Conservation (phyloP, 306 rosid genomes). For the Rubus idaeus region DNA sequence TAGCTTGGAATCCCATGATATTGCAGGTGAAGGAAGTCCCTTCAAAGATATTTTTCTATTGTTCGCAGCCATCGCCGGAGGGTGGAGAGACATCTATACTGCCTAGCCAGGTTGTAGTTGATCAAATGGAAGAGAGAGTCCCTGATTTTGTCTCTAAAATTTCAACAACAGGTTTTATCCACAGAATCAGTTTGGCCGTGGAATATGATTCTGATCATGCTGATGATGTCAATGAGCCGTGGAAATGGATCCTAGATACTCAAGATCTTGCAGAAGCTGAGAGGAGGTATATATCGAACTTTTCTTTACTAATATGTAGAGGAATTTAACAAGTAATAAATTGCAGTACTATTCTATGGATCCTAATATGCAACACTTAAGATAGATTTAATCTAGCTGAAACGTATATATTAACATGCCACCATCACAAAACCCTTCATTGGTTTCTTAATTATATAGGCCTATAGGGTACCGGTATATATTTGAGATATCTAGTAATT, state of each 20-base stretch:
- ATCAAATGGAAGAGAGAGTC: not conserved
- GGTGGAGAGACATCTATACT: not conserved
- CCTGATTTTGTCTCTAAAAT: not conserved
- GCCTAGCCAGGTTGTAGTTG: not conserved
- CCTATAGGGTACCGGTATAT: too few relatives aligned
- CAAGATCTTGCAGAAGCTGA: not conserved
- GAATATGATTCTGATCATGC: not conserved
- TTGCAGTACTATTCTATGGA: not conserved
- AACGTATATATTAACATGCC: too few relatives aligned
- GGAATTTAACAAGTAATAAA: not conserved
- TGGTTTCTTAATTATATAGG: not conserved
- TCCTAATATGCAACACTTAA: too few relatives aligned
- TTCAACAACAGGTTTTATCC: not conserved
- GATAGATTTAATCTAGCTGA: too few relatives aligned
- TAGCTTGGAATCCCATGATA: too few relatives aligned
- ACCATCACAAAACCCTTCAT: not conserved
- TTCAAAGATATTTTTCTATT: not conserved
- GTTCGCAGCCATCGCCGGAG: not conserved
- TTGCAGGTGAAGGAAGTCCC: not conserved
- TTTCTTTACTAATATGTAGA: not conserved
- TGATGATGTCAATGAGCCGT: not conserved
- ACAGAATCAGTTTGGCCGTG: not conserved
- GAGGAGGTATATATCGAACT: not conserved
- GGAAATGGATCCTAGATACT: not conserved
- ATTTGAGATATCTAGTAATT: too few relatives aligned